Evolutionary conservation across 257 asterid genomes (phyloP).

Genomic region (Verbena officinalis): DNA sequence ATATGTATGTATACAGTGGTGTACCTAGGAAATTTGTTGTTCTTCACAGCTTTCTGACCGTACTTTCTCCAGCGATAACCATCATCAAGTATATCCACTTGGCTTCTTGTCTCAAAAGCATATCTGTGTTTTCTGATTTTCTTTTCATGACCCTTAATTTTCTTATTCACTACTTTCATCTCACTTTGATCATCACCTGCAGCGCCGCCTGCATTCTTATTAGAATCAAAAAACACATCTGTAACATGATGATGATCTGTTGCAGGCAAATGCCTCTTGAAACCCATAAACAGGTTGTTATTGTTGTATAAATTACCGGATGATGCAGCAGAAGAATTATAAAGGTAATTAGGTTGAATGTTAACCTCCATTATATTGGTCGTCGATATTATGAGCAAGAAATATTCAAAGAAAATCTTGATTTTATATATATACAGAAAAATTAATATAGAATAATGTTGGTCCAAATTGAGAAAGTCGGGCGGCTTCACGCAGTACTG

Average conservation of each 20-base stretch:
- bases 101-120: slow-evolving; percentile 67
- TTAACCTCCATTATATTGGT: slow-evolving; percentile 35
- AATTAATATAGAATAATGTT: slow-evolving; percentile 4
- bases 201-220: too few species aligned
- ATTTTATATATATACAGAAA: slow-evolving; percentile 9
- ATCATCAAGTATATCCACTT: slow-evolving; percentile 70
- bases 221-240: too few species aligned
- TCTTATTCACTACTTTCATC: slow-evolving; percentile 4
- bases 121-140: slow-evolving; percentile 44
- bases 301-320: slow-evolving; percentile 26
- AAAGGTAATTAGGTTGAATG: slow-evolving; percentile 7
- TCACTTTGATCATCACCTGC: too few species aligned
- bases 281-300: slow-evolving; percentile 23
- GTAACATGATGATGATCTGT: neutral
- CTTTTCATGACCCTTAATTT: slow-evolving; percentile 37
- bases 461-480: slow-evolving; percentile 28
- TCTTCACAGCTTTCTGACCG: slow-evolving; percentile 71
- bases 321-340: slow-evolving; percentile 15
- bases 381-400: too few species aligned
- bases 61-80: slow-evolving; percentile 79
- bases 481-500: slow-evolving; percentile 27
- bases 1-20: neutral
- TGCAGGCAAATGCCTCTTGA: slow-evolving; percentile 14
- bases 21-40: slow-evolving; percentile 69
- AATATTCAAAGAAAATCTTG: neutral